These are phyloP conservation scores for Capsella rubella DNA, from an alignment of 441 rosid species.

Conservation along the genomic window DNA sequence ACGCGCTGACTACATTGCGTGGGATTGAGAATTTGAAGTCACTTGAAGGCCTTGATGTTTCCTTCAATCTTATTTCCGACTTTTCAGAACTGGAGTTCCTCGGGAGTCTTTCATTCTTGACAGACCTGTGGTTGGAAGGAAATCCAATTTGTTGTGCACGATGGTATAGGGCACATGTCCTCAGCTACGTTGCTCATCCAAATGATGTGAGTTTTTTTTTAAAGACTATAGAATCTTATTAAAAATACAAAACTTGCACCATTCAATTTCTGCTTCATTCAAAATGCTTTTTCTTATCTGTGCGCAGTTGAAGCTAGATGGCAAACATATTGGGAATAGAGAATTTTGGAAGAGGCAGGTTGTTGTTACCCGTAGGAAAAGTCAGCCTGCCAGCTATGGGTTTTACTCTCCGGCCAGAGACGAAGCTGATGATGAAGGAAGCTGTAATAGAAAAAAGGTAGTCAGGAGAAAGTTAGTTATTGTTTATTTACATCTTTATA, in stretches of 20 bases:
- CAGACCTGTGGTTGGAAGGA: constrained; percentile 96
- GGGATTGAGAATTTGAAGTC: constrained; percentile 98
- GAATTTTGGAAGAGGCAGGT: constrained; percentile 95
- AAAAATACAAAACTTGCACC: constrained; percentile 12
- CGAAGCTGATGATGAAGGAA: constrained; percentile 71
- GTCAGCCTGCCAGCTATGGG: constrained; percentile 88
- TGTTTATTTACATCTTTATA: constrained; percentile 16
- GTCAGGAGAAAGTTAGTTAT: constrained; percentile 11
- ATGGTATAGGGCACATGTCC: constrained; percentile 93
- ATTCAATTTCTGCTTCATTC: constrained; percentile 28
- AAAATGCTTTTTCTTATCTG: constrained; percentile 27
- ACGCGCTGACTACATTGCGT: constrained; percentile 80
- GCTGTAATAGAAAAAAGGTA: constrained; percentile 71
- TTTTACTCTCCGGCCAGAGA: constrained; percentile 87
- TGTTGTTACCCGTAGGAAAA: constrained; percentile 85
- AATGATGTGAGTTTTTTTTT: constrained; percentile 63
- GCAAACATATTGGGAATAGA: constrained; percentile 73
- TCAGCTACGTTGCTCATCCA: constrained; percentile 73
- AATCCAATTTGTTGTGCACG: constrained; percentile 89
- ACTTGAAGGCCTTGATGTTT: constrained; percentile 95
- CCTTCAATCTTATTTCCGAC: constrained; percentile 91
- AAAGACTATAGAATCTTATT: constrained; percentile 18
- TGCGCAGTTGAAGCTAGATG: constrained; percentile 87
- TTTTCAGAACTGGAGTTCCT: constrained; percentile 91
- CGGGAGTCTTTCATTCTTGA: constrained; percentile 64